Conservation (phyloP, 176 grass and related monocot species). For the Eremochloa ophiuroides region DNA sequence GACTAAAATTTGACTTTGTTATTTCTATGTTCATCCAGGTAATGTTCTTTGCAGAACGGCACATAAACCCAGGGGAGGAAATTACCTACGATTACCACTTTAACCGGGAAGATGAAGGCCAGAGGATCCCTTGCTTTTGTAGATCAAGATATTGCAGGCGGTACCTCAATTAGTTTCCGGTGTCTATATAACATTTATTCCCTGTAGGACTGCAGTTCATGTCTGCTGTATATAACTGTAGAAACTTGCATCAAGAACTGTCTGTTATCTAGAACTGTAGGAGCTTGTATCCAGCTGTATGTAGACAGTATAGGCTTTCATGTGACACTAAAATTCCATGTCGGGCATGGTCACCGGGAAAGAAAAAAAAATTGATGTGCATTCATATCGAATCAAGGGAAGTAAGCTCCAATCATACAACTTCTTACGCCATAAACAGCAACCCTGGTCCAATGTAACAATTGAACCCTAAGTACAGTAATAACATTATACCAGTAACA, state of each 20-base stretch:
- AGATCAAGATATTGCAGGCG: conserved; percentile 70
- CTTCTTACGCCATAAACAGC: conserved; percentile 2
- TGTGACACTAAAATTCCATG: neutral
- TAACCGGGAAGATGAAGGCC: conserved; percentile 84
- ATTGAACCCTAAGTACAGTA: conserved; percentile 31
- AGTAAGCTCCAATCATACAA: neutral
- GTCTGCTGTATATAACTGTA: neutral
- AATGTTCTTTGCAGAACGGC: conserved; percentile 81
- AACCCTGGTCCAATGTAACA: conserved; percentile 42
- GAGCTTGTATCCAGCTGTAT: neutral
- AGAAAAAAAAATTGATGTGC: neutral
- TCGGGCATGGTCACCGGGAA: neutral
- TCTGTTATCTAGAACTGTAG: no score
- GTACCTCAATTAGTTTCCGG: conserved; percentile 65
- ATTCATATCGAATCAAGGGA: neutral
- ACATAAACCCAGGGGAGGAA: conserved; percentile 94
- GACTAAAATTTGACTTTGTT: neutral
- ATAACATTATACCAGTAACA: neutral
- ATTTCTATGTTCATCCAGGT: conserved; percentile 51
- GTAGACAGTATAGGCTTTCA: neutral
- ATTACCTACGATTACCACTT: conserved; percentile 97
- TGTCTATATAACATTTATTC: neutral
- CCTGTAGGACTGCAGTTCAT: neutral
- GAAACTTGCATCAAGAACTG: neutral
- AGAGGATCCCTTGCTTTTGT: conserved; percentile 90